Base-by-base conservation (phyloP, 1,284 basidiomycete genomes). In the Schizopora paradoxa region DNA sequence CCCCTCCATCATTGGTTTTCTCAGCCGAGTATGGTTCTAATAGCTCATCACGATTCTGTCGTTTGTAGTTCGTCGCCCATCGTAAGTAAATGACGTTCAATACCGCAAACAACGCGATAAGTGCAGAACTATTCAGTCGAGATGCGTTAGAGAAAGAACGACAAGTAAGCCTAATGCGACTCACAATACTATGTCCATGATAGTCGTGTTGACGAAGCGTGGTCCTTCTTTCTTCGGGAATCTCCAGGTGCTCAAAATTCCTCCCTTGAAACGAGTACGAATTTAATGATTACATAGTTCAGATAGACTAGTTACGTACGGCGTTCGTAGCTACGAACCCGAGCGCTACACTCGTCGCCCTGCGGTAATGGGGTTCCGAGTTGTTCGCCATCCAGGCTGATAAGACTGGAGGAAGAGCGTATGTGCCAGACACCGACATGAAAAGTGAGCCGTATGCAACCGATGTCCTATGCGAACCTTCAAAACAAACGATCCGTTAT, bases 221-320 rank as follows among this genome's bases (percentile, higher is more conserved):
- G 66, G 66, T 4, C 62, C 62, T 48, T 67, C 64, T 4, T 58
- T 66, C 0, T 61, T 61, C 2, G 66, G 66, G 51, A 63, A 67
- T 8, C 61, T 52, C 66, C 66, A 68, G 6, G 66, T 68, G 51
- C 65, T 66, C 19, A 66, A 53, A 23, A 67, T 67, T n/a, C 66
- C 66, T n/a, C 65, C 66, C 65, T 67, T 21, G 4, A 21, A 25
- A 28, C 25, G 19, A 22, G 18, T 41, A 14, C 22, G 26, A 35
- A 35, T 21, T 16, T 25, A 26, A 6, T 8, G 11, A 21, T 4
- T 22, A 5, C 6, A 13, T 7, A 21, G 11, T 16, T 5, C 23
- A 40, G 16, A 40, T 2, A 27, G 4, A 10, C 19, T 45, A 31
- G 10, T 14, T 13, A 49, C 47, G 26, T 18, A 48, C 50, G n/a